Base-by-base conservation (phyloP, 257 asterid genomes). In the Plantago major region DNA sequence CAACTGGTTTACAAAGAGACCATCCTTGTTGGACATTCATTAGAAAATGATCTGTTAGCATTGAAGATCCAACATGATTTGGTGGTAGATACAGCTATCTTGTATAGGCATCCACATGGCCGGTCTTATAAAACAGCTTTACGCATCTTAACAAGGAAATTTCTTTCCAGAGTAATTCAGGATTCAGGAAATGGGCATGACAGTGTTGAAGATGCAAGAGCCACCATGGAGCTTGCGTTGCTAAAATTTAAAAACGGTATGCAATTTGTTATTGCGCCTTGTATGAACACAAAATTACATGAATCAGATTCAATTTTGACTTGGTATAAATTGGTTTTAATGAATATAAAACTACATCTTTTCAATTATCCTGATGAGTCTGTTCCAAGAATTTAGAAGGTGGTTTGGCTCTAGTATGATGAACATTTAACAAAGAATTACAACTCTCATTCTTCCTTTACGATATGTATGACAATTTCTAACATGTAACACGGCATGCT, bases 191-290 rank as follows among this genome's bases (percentile, higher is more conserved):
- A 83, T 52, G 99, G 99, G 46, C 99, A 89, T 46, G 99, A 93
- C 70, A 89, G 97, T 52, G 73, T 76, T 22, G 97, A 93, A 77
- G 99, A 93, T 76, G 99, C 99, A 55, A 82, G 88, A 82, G 97
- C 97, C 54, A 69, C 99, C 0, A 62, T 89, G 87, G 96, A 93
- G 55, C 89, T 93, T 62, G 95, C 94, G 8, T 67, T 87, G 73
- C 76, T 89, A 55, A 93, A 93, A 79, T 66, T 86, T 49, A 80
- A 53, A 51, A 69, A 86, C 33, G 95, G 95, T 76, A 78, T 57
- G 72, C 67, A 11, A 45, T 46, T 55, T 19, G n/a, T 65, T 42
- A 43, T 55, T 62, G 1, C 33, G 61, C 55, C 60, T 33, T 46
- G 40, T 55, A 42, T 44, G 26, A 47, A 45, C 17, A 22, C 50